A percentile compares a stretch with the other conserved stretches of the same genome.
Conservation (phyloP, 129 eudicot species). For the Oenanthe sinensis region DNA sequence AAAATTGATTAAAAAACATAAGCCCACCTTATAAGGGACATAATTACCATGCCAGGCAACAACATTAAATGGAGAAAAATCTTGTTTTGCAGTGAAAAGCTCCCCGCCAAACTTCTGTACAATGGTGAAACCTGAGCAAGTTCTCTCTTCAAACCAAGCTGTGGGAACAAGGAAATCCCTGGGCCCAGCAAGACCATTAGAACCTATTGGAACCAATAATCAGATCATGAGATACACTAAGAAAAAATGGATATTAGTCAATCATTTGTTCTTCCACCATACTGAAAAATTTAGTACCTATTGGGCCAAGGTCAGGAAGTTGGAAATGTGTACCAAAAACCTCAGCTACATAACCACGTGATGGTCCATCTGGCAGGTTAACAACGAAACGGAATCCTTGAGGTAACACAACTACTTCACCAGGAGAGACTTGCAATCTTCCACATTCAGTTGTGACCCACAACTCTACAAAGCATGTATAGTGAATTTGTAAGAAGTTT, state of each 20-base stretch:
- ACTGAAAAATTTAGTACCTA: slow-evolving; percentile 33
- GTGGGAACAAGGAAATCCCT: slow-evolving; percentile 86
- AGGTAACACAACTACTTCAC: slow-evolving; percentile 75
- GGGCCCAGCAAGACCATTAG: slow-evolving; percentile 92
- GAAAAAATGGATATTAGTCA: neutral
- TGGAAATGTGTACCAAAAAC: slow-evolving; percentile 88
- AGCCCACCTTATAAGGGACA: slow-evolving; percentile 81
- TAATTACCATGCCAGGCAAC: slow-evolving; percentile 99
- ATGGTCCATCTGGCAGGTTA: slow-evolving; percentile 87
- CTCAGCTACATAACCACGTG: slow-evolving; percentile 95
- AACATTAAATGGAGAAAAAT: slow-evolving; percentile 95
- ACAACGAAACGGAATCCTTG: slow-evolving; percentile 84
- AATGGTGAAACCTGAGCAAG: slow-evolving; percentile 63
- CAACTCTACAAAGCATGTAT: slow-evolving; percentile 36
- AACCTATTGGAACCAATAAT: slow-evolving; percentile 41
- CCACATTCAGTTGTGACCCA: slow-evolving; percentile 97
- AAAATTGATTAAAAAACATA: neutral
- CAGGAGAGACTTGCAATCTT: slow-evolving; percentile 72
- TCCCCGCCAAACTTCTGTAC: slow-evolving; percentile 96
- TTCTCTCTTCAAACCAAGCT: slow-evolving; percentile 62
- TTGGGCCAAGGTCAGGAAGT: slow-evolving; percentile 97
- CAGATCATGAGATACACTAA: slow-evolving; percentile 1
- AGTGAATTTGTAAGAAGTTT: slow-evolving; percentile 1
- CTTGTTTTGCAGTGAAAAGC: slow-evolving; percentile 92
- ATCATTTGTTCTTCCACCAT: neutral